Conservation (phyloP, 2,329 filamentous ascomycete genomes). For the Botryosphaeria agaves region DNA sequence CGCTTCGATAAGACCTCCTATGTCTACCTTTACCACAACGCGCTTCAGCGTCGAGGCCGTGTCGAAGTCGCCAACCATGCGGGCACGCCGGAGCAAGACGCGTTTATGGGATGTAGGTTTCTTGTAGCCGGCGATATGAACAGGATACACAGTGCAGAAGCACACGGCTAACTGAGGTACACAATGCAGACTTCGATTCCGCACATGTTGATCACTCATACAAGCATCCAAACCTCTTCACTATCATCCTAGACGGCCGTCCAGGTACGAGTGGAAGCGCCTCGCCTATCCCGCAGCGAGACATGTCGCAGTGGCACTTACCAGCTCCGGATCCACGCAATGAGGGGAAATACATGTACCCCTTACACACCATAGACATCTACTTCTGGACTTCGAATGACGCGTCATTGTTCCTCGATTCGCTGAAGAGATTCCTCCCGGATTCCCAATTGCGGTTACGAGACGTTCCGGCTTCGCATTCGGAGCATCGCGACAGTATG, state of each 20-base stretch:
- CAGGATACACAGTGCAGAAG: not conserved
- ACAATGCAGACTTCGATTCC: slow-evolving; percentile 41
- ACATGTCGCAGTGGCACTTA: slow-evolving; percentile 49
- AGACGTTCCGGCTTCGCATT: slow-evolving; percentile 38
- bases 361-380: slow-evolving; percentile 55
- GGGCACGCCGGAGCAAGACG: slow-evolving; percentile 61
- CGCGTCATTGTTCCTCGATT: slow-evolving; percentile 52
- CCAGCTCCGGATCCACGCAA: slow-evolving; percentile 55
- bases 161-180: not conserved
- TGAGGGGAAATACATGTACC: slow-evolving; percentile 65
- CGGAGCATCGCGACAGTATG: slow-evolving; percentile 33
- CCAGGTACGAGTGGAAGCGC: slow-evolving; percentile 13
- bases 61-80: slow-evolving; percentile 62
- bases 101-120: slow-evolving; percentile 55
- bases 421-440: slow-evolving; percentile 47
- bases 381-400: slow-evolving; percentile 68
- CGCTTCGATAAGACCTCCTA: slow-evolving; percentile 68
- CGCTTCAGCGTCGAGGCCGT: slow-evolving; percentile 46
- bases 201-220: slow-evolving; percentile 53
- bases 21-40: slow-evolving; percentile 64
- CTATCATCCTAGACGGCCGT: slow-evolving; percentile 39
- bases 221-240: slow-evolving; percentile 56
- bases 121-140: not conserved
- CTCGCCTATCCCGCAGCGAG: slow-evolving; percentile 27
- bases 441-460: slow-evolving; percentile 41